Conservation (phyloP, 306 rosid species). For the Prinsepia uniflora region DNA sequence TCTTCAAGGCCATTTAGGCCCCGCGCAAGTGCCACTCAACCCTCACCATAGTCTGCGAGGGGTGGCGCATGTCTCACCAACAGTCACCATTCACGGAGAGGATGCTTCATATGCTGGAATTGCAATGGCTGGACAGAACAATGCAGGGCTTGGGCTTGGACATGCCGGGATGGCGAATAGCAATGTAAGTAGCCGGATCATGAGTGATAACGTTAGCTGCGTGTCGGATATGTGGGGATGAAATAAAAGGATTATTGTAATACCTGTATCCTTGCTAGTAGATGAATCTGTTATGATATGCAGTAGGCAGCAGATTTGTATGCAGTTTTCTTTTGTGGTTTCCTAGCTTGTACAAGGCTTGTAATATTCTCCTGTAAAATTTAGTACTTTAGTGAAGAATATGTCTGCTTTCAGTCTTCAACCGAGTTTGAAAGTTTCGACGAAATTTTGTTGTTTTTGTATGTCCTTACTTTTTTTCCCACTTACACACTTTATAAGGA, state of each 20-base stretch:
- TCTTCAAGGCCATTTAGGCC: slow-evolving; percentile 50
- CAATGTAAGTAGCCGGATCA: slow-evolving; percentile 37
- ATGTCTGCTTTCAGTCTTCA: no score
- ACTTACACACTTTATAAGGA: background rate
- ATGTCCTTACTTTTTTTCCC: background rate
- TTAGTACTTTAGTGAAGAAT: background rate
- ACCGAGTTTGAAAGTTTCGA: no score
- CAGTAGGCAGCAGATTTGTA: background rate
- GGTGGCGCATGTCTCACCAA: slow-evolving; percentile 55
- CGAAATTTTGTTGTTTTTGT: no score
- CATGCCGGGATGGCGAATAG: slow-evolving; percentile 25
- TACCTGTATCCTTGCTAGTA: background rate
- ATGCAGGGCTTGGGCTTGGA: slow-evolving; percentile 37
- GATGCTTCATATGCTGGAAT: slow-evolving; percentile 40
- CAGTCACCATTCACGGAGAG: slow-evolving; percentile 51
- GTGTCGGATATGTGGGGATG: slow-evolving; percentile 40
- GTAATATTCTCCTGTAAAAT: background rate
- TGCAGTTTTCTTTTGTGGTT: background rate
- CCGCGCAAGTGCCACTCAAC: slow-evolving; percentile 38
- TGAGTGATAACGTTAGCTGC: slow-evolving; percentile 44
- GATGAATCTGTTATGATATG: background rate
- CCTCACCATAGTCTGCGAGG: slow-evolving; percentile 22
- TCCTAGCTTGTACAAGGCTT: background rate
- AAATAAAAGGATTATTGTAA: background rate
- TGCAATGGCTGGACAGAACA: slow-evolving; percentile 40